A percentile compares a stretch with the other conserved stretches of the same genome.
These are phyloP conservation scores for Lumnitzera littorea DNA, from an alignment of 345 rosid species.

Conservation along the genomic window DNA sequence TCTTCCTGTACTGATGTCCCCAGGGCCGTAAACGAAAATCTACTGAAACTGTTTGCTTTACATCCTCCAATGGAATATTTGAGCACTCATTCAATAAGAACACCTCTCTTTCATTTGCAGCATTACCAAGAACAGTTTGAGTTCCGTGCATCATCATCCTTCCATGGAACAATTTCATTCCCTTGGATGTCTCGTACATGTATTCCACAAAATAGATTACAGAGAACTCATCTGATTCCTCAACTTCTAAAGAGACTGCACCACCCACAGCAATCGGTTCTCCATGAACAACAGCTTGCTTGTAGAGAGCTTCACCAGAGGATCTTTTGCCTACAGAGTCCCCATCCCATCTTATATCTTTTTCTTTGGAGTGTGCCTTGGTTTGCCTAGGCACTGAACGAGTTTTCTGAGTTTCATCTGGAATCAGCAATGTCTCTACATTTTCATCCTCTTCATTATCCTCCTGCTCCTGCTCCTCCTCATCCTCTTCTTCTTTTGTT, in stretches of 20 bases:
- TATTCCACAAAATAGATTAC: slow-evolving; percentile 54
- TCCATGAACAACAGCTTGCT: slow-evolving; percentile 40
- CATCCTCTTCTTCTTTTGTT: slow-evolving; percentile 35
- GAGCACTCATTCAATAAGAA: slow-evolving; percentile 48
- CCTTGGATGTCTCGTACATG: slow-evolving; percentile 42
- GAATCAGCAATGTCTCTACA: slow-evolving; percentile 21
- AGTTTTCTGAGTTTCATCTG: slow-evolving; percentile 13
- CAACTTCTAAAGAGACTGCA: slow-evolving; percentile 32
- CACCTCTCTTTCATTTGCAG: slow-evolving; percentile 58
- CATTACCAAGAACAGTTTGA: slow-evolving; percentile 51
- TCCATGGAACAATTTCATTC: slow-evolving; percentile 56
- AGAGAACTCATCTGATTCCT: slow-evolving; percentile 31
- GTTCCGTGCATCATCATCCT: slow-evolving; percentile 41
- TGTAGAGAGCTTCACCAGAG: slow-evolving; percentile 40
- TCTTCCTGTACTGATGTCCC: slow-evolving; percentile 56
- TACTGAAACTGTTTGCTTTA: slow-evolving; percentile 27
- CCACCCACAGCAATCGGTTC: slow-evolving; percentile 41
- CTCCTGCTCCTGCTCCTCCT: slow-evolving; percentile 23
- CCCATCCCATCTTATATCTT: slow-evolving; percentile 52
- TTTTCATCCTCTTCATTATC: slow-evolving; percentile 42
- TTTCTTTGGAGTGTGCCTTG: slow-evolving; percentile 17
- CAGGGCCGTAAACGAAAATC: slow-evolving; percentile 48
- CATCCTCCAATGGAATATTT: slow-evolving; percentile 32
- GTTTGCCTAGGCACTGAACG: slow-evolving; percentile 15
- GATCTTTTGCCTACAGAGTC: slow-evolving; percentile 26